Conservation (phyloP, 1,284 basidiomycete genomes). For the Malassezia slooffiae region DNA sequence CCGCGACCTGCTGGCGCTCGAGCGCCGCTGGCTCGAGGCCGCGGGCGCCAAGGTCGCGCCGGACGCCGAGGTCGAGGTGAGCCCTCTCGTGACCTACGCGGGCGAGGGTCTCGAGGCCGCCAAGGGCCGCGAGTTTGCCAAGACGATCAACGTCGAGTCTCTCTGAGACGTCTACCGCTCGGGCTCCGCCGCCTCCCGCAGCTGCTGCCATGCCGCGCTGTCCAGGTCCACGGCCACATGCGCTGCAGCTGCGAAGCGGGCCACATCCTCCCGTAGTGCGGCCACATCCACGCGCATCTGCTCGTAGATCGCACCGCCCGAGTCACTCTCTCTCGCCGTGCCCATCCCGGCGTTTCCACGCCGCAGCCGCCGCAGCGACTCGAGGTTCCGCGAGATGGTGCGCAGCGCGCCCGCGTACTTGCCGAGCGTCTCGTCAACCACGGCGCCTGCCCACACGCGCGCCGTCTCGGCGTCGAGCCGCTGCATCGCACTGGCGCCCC, state of each 20-base stretch:
- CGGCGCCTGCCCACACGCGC: constrained; percentile 11
- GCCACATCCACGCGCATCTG: constrained; percentile 5
- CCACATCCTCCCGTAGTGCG: background rate
- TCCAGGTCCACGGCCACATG: background rate
- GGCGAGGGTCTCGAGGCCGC: constrained; percentile 78
- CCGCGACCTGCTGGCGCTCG: constrained; percentile 79
- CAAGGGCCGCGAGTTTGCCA: constrained; percentile 62
- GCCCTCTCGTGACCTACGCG: constrained; percentile 74
- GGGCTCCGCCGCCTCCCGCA: background rate
- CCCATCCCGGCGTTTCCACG: constrained; percentile 14
- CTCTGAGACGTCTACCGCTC: background rate
- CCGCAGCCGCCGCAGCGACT: constrained; percentile 35
- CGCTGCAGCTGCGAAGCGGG: background rate
- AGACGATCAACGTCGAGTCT: constrained; percentile 20
- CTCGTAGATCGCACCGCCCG: constrained; percentile 2
- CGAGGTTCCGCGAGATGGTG: constrained; percentile 38
- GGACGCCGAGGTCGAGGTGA: constrained; percentile 74
- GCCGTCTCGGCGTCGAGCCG: constrained; percentile 8
- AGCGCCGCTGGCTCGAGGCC: constrained; percentile 66
- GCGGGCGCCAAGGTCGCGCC: constrained; percentile 65
- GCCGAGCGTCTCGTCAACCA: constrained; percentile 16
- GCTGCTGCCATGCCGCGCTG: background rate
- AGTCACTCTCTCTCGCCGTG: background rate
- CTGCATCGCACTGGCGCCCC: constrained; percentile 2
- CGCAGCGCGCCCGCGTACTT: constrained; percentile 24